These are phyloP conservation scores for Actinidia chinensis DNA, from an alignment of 179 eudicot genomes.

Conservation along the genomic window DNA sequence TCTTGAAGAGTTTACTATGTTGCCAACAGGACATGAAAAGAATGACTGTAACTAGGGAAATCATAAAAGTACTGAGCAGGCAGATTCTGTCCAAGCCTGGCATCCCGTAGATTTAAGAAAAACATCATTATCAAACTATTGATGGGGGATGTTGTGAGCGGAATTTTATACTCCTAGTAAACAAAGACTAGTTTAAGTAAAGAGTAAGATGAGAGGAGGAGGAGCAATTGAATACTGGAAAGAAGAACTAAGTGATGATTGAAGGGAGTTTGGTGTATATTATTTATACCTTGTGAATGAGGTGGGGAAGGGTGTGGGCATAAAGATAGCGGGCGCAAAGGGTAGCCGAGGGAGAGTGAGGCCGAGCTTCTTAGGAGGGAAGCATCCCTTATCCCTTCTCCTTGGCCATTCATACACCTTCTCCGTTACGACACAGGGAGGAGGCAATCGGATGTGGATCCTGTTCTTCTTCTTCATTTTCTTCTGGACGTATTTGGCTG, in stretches of 20 bases:
- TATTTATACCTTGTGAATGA: conserved; percentile 47
- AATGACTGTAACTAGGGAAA: too few species aligned
- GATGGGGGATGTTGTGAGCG: too few species aligned
- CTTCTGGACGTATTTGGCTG: too few species aligned
- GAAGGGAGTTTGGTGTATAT: neutral
- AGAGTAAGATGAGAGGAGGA: neutral
- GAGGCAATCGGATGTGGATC: too few species aligned
- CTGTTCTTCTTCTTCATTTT: neutral
- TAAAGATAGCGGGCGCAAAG: conserved; percentile 63
- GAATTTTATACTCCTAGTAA: too few species aligned
- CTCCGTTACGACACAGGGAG: conserved; percentile 35
- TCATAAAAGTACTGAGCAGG: too few species aligned
- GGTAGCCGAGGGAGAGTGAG: conserved; percentile 53
- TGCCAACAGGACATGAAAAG: too few species aligned
- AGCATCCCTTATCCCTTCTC: conserved; percentile 74
- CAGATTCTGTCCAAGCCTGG: too few species aligned
- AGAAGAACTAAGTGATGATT: neutral
- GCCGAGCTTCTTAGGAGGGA: conserved; percentile 70
- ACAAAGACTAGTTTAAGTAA: neutral
- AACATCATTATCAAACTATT: too few species aligned
- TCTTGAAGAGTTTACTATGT: too few species aligned
- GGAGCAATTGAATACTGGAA: neutral
- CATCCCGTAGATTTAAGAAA: too few species aligned
- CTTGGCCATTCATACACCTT: conserved; percentile 56
- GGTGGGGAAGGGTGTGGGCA: conserved; percentile 40